Evolutionary conservation across 345 rosid species (phyloP), one percentile per base, ranked within the genome.

Genomic region (Hypericum androsaemum): DNA sequence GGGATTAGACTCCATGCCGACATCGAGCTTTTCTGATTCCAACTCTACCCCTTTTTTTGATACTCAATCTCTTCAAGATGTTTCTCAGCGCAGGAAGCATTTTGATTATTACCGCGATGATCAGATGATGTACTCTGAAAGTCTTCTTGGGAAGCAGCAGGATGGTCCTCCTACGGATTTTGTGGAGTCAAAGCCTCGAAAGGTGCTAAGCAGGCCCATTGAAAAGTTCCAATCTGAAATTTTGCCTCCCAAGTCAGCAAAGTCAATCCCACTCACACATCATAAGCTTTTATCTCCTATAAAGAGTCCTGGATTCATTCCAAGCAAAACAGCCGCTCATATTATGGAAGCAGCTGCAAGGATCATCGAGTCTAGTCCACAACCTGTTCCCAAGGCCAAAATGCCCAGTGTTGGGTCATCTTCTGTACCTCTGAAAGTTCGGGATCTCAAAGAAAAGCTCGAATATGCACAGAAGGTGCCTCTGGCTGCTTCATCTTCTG

Each of bases 331-430:
- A 69, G 84, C 95, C 63, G 95, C 85, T 65, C 78, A 74, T 73
- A 81, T 92, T 39, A 92, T 92, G 98, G 98, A 92, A 80, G 96
- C 88, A 4, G 98, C 98, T 55, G 82, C 95, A 45, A 79, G 69
- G 65, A 85, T 88, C 54, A 77, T 92, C 1, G 94, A 81, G 50
- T 70, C 88, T 13, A 56, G 61, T 38, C 73, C 77, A 54, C 80
- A 75, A 57, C 47, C 68, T 46, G 22, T 69, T 55, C 48, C 66
- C 22, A 88, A 74, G 65, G 52, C 74, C 32, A 77, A 71, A 59
- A 66, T 78, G 72, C 61, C 84, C 11, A 43, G 58, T 0, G 68
- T 72, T n/a, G 77, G 89, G 56, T 59, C 84, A 41, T 75, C 94
- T 64, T 79, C 94, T 0, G 83, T 58, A 48, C 88, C 86, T 5